These are phyloP conservation scores for Rhodotorula sp. DNA, from an alignment of 1,284 basidiomycete genomes.

Conservation along the genomic window DNA sequence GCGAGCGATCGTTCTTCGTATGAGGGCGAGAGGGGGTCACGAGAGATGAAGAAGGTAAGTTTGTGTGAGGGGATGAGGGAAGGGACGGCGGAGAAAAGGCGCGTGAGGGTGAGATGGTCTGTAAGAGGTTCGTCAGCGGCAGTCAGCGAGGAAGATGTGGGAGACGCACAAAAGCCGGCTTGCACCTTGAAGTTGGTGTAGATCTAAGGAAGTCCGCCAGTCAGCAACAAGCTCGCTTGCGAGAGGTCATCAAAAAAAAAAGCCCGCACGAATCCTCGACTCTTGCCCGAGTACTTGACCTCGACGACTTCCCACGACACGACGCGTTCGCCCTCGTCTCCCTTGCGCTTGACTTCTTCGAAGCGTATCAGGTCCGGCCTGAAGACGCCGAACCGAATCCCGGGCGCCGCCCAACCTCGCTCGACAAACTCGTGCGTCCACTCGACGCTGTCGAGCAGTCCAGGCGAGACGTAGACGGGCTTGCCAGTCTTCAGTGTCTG, in stretches of 20 bases:
- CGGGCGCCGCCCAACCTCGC: slow-evolving; percentile 22
- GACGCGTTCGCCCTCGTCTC: not conserved
- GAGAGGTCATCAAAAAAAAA: accelerated
- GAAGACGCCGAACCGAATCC: slow-evolving; percentile 24
- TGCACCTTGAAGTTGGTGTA: slow-evolving; percentile 33
- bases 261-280: slow-evolving; percentile 6
- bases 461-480: slow-evolving; percentile 13
- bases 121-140: not conserved
- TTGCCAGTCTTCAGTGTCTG: not conserved
- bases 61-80: slow-evolving; percentile 25
- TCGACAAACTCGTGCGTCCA: slow-evolving; percentile 21
- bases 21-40: slow-evolving; percentile 12
- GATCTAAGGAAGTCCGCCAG: slow-evolving; percentile 2
- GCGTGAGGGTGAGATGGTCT: slow-evolving; percentile 28
- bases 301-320: slow-evolving; percentile 31
- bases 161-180: slow-evolving; percentile 15
- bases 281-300: slow-evolving; percentile 22
- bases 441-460: slow-evolving; percentile 12
- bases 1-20: slow-evolving; percentile 16
- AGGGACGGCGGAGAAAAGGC: slow-evolving; percentile 17
- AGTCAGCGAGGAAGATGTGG: not conserved
- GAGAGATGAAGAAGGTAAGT: slow-evolving; percentile 26
- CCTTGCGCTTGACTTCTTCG: slow-evolving; percentile 1
- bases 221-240: too few relatives aligned
- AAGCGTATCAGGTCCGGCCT: slow-evolving; percentile 31